Evolutionary conservation across 257 asterid species (phyloP), one percentile per base, ranked within the genome.

Genomic region (Scutellaria barbata): DNA sequence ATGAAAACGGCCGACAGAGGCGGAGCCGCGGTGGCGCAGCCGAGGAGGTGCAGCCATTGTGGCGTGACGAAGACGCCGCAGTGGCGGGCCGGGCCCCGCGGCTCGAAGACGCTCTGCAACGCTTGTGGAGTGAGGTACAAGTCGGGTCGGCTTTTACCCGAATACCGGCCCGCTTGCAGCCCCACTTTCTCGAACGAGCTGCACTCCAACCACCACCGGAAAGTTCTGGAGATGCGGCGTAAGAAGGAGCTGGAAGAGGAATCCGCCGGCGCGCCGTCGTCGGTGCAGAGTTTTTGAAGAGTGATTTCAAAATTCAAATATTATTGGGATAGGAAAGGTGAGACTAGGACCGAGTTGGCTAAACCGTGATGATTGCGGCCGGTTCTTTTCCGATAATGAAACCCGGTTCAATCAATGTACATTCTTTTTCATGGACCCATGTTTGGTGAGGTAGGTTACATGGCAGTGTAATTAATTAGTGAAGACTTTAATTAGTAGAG

Each of bases 21-120:
- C 42, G 83, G 75, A 6, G 82, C 58, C 1, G 74, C 22, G 20
- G 71, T 69, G 8, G 92, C 81, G 73, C 92, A 81, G 77, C 80
- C 95, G 33, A 69, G 97, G 75, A 81, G 94, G 79, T 94, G 98
- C 83, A 83, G 82, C 79, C 98, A 94, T 45, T 94, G 98, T 80
- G 96, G 96, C 47, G 95, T 89, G 11, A 92, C 93, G 7, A 93
- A 89, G 80, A 93, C 98, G 9, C 97, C 98, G 14, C 98, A 93
- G 82, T 93, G 98, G 98, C 81, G 97, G 75, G 95, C 97, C 37
- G 98, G 98, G 0, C 98, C 98, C 4, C 82, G 74, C 2, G 98
- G 98, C 1, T 76, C 96, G 33, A 93, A 93, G 67, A 93, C 98
- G n/a, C 96, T 93, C 35, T 93, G 98, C 68, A 93, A 93, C 64